These are phyloP conservation scores for Fusarium buxicola DNA, from an alignment of 2,329 filamentous ascomycete species.

Conservation along the genomic window DNA sequence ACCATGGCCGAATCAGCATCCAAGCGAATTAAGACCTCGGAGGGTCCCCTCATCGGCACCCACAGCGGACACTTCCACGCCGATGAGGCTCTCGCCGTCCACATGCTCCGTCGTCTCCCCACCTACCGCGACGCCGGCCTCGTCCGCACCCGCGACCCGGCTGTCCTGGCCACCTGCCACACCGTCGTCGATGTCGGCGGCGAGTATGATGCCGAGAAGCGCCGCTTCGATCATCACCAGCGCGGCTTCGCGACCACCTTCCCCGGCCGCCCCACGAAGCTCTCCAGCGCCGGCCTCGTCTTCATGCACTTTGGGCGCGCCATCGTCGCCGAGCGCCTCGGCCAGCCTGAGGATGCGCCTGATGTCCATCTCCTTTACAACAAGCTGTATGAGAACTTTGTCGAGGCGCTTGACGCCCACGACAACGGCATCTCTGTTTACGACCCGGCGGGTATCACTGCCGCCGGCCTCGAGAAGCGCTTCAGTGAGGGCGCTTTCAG, in stretches of 20 bases:
- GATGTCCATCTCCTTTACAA: conserved; percentile 82
- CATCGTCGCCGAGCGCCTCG: conserved; percentile 74
- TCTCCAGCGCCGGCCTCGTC: conserved; percentile 92
- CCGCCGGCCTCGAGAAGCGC: conserved; percentile 81
- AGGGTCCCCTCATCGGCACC: conserved; percentile 79
- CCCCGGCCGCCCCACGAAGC: conserved; percentile 84
- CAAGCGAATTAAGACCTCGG: conserved; percentile 85
- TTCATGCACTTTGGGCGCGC: conserved; percentile 94
- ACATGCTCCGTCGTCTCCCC: conserved; percentile 92
- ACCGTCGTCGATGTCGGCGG: conserved; percentile 98
- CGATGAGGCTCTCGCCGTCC: conserved; percentile 95
- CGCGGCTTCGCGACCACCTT: conserved; percentile 89
- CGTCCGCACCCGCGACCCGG: conserved; percentile 87
- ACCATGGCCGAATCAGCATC: conserved; percentile 71
- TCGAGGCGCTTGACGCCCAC: conserved; percentile 97
- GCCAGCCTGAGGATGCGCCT: conserved; percentile 67
- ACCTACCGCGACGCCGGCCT: conserved; percentile 79
- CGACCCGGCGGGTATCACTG: conserved; percentile 75
- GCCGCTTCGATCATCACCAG: conserved; percentile 98
- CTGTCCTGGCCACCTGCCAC: conserved; percentile 82
- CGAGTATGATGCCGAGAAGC: conserved; percentile 80
- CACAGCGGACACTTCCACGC: conserved; percentile 99
- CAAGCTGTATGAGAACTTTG: conserved; percentile 92
- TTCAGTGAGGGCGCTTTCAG: conserved; percentile 87
- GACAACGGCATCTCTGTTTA: conserved; percentile 94